Base-by-base conservation (phyloP, 1,139 yeast genomes). In the Sugiyamaella japonica region DNA sequence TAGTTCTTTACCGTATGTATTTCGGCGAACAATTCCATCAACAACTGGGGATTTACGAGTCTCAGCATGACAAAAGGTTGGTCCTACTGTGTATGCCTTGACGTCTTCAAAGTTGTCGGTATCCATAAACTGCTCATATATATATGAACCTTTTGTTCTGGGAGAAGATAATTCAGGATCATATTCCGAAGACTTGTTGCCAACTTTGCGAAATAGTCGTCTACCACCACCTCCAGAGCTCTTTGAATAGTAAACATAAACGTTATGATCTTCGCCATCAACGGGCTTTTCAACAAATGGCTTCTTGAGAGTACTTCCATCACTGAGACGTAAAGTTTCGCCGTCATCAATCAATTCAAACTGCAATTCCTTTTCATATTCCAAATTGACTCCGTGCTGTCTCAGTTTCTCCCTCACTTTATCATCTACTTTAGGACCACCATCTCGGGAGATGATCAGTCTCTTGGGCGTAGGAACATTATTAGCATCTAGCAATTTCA, bases 261-360 rank as follows among this genome's bases (percentile, higher is more conserved):
- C 93, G 69, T 95, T 95, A 72, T 95, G 99, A 70, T 95, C 97
- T 72, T 95, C 99, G 47, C 99, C 99, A 72, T 95, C 97, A 7
- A 93, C 99, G 0, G 99, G 99, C 65, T 95, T 95, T 70, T 95
- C 99, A 31, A 95, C 99, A 76, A 84, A 95, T 7, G 99, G 99
- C 67, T 95, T 95, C 45, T 76, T 77, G 72, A 95, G 74, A 12
- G 76, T 74, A 62, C 81, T 71, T 2, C 96, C 97, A 60, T 87
- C 82, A 23, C 63, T 66, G 25, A 93, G 93, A 56, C 76, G 76
- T 54, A 95, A 77, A 0, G 97, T 89, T 67, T 95, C 98, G 5
- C 53, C 53, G 12, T 80, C 82, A 47, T 74, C 81, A n/a, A 85
- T 63, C 98, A 95, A 89, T 63, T 79, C 80, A 95, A 97, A 90